phyloP scores from a whole-genome alignment of 2,329 filamentous ascomycete genomes.

The Remersonia thermophila region DNA sequence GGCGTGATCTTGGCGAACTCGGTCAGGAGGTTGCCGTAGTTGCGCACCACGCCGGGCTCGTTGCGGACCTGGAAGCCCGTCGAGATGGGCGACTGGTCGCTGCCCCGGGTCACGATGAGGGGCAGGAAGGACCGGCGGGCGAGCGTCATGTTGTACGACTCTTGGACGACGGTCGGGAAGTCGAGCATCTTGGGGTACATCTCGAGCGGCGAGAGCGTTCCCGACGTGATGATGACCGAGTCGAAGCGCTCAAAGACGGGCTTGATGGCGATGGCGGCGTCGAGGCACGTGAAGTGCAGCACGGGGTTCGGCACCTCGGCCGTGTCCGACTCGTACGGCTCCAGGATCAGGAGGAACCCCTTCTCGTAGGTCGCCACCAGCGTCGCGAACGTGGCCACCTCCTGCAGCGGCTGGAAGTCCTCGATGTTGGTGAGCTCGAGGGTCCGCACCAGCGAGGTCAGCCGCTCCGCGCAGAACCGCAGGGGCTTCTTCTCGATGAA shows the following conservation, averaged over 20 bases:
- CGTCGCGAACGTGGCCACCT: slow-evolving; percentile 95
- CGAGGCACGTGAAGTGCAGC: slow-evolving; percentile 92
- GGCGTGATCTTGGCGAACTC: slow-evolving; percentile 95
- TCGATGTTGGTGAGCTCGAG: slow-evolving; percentile 95
- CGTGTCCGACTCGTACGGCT: slow-evolving; percentile 90
- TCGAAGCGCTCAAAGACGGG: slow-evolving; percentile 96
- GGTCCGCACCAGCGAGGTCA: slow-evolving; percentile 88
- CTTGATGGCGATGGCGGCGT: slow-evolving; percentile 95
- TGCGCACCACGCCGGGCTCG: slow-evolving; percentile 90
- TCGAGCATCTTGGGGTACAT: slow-evolving; percentile 99
- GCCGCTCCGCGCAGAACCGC: slow-evolving; percentile 83
- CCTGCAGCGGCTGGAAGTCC: slow-evolving; percentile 91
- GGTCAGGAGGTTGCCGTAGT: slow-evolving; percentile 85
- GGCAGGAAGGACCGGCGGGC: slow-evolving; percentile 90
- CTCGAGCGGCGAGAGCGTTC: slow-evolving; percentile 89
- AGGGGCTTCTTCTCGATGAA: slow-evolving; percentile 96
- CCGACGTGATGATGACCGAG: slow-evolving; percentile 96
- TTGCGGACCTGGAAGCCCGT: slow-evolving; percentile 93
- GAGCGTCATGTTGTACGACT: slow-evolving; percentile 95
- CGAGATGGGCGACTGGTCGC: slow-evolving; percentile 84
- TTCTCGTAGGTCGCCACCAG: slow-evolving; percentile 94
- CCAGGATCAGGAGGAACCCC: slow-evolving; percentile 89
- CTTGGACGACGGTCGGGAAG: slow-evolving; percentile 83
- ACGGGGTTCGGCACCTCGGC: slow-evolving; percentile 93
- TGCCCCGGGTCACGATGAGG: slow-evolving; percentile 93